These are phyloP conservation scores for Neolentinus lepideus DNA, from an alignment of 1,284 basidiomycete species.

Conservation along the genomic window DNA sequence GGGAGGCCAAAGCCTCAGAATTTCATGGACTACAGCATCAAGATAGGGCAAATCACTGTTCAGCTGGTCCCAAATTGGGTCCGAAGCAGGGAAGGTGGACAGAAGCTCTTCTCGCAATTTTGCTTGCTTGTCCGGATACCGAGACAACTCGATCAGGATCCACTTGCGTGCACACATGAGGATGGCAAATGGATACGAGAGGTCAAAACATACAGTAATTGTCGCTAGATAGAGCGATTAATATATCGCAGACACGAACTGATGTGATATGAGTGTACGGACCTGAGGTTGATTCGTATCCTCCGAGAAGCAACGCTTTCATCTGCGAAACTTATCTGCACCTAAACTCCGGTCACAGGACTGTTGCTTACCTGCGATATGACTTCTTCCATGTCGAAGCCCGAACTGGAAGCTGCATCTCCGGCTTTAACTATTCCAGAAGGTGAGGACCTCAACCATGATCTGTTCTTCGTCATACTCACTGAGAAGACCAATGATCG, in stretches of 20 bases:
- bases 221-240: background rate
- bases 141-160: conserved; percentile 9
- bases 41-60: conserved; percentile 9
- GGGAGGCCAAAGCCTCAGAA: conserved; percentile 9
- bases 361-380: conserved; percentile 37
- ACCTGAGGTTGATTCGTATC: conserved; percentile 30
- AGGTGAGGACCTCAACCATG: background rate
- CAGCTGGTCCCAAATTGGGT: conserved; percentile 10
- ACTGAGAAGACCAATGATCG: conserved; percentile 49
- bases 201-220: background rate
- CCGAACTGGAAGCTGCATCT: conserved; percentile 27
- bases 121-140: conserved; percentile 6
- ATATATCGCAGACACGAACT: background rate
- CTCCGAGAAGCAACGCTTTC: conserved; percentile 24
- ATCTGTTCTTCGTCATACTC: conserved; percentile 11
- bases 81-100: conserved; percentile 3
- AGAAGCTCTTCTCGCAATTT: conserved; percentile 8
- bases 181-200: background rate
- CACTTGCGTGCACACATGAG: background rate
- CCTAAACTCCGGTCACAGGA: background rate
- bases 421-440: conserved; percentile 43
- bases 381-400: conserved; percentile 62
- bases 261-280: conserved; percentile 4
- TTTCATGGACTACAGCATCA: conserved; percentile 10
- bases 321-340: conserved; percentile 12